These are phyloP conservation scores for Phytophthora citrophthora DNA, from an alignment of 352 stramenopile genomes.

Conservation along the genomic window DNA sequence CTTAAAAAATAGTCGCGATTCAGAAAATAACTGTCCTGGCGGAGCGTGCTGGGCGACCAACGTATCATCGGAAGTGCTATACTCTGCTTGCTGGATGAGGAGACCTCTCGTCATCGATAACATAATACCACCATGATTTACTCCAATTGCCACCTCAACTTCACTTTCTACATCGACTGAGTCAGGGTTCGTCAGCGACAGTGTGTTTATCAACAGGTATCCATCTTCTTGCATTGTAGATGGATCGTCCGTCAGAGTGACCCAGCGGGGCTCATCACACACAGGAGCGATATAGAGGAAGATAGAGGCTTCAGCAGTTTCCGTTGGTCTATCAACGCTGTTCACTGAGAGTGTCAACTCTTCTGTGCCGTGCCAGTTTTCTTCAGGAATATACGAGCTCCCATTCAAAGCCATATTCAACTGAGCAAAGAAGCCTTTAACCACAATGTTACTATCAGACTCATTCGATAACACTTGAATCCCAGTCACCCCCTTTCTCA, in stretches of 20 bases:
- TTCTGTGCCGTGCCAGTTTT: constrained; percentile 70
- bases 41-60: constrained; percentile 21
- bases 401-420: constrained; percentile 63
- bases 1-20: constrained; percentile 56
- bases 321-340: constrained; percentile 4
- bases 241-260: neutral
- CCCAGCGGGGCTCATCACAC: constrained; percentile 64
- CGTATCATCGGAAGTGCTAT: constrained; percentile 21
- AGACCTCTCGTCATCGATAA: constrained; percentile 49
- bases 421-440: constrained; percentile 56
- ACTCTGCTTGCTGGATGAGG: constrained; percentile 26
- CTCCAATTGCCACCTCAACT: constrained; percentile 41
- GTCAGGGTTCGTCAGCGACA: constrained; percentile 46
- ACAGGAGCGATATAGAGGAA: constrained; percentile 54
- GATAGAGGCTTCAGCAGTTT: constrained; percentile 19
- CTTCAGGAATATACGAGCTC: constrained; percentile 52
- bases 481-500: constrained; percentile 16
- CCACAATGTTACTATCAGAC: constrained; percentile 21
- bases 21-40: constrained; percentile 7
- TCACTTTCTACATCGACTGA: constrained; percentile 37
- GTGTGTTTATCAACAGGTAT: constrained; percentile 39
- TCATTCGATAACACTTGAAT: constrained; percentile 43
- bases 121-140: constrained; percentile 61
- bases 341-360: constrained; percentile 39
- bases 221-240: constrained; percentile 53